Conservation (phyloP, 208 protist species). For the Endotrypanum monterogeii region DNA sequence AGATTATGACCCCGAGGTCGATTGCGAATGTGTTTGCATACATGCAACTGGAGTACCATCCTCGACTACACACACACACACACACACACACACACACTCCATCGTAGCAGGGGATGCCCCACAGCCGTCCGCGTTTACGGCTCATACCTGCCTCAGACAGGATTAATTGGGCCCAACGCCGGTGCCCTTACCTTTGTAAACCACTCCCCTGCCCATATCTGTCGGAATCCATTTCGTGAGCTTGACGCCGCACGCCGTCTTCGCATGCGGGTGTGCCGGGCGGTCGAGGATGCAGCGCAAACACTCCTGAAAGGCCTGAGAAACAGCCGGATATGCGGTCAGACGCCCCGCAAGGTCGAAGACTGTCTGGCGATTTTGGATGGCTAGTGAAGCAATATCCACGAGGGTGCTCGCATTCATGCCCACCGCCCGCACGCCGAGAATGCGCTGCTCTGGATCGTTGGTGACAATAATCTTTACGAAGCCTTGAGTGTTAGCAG, state of each 20-base stretch:
- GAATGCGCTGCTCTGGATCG: conserved; percentile 50
- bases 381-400: conserved; percentile 67
- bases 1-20: too few relatives aligned
- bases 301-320: conserved; percentile 86
- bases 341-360: conserved; percentile 68
- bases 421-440: conserved; percentile 72
- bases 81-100: neutral
- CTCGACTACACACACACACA: neutral
- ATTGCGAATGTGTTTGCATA: neutral
- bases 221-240: conserved; percentile 68
- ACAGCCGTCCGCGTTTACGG: neutral
- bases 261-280: conserved; percentile 56
- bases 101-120: neutral
- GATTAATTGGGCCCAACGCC: neutral
- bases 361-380: conserved; percentile 55
- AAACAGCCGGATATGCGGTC: conserved; percentile 80
- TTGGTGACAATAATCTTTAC: conserved; percentile 82
- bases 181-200: conserved; percentile 33
- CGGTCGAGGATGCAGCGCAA: conserved; percentile 65
- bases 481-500: conserved; percentile 65
- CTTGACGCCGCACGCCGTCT: conserved; percentile 41
- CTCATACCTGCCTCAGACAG: neutral
- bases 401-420: conserved; percentile 72
- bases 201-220: conserved; percentile 45
- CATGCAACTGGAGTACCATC: neutral